Conservation (phyloP, 176 grass and related monocot genomes). For the Carex parvula region DNA sequence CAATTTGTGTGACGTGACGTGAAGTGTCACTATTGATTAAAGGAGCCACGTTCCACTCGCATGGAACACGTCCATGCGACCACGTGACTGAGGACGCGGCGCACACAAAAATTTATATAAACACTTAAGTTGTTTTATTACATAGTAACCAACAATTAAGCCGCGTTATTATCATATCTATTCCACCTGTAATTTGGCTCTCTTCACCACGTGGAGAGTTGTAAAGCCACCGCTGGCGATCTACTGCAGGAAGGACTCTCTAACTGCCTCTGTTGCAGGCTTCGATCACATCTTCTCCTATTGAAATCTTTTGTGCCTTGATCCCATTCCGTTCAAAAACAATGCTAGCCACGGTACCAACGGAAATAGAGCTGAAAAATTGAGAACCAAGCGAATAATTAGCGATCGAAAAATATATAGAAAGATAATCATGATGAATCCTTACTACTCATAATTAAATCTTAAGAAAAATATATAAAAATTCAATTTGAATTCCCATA, state of each 20-base stretch:
- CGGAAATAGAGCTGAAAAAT: background rate
- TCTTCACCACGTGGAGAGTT: conserved; percentile 48
- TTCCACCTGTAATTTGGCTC: conserved; percentile 61
- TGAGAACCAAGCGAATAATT: background rate
- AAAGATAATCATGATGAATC: no score
- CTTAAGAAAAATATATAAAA: background rate
- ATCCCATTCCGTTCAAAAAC: conserved; percentile 36
- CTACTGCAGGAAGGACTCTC: conserved; percentile 60
- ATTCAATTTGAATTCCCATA: background rate
- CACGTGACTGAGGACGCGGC: no score
- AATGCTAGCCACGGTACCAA: background rate
- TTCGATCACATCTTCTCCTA: conserved; percentile 52
- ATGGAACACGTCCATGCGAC: no score
- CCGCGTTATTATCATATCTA: no score
- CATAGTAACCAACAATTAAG: no score
- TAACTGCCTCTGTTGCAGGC: conserved; percentile 52
- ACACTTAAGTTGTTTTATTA: no score
- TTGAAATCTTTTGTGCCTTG: conserved; percentile 49
- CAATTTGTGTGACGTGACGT: no score
- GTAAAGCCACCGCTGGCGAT: conserved; percentile 76
- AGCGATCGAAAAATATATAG: no score
- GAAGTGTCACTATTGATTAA: no score
- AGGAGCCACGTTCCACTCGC: no score
- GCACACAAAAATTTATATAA: no score
- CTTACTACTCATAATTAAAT: background rate